Conservation (phyloP, 2,329 filamentous ascomycete species). For the Arthrobotrys sinensis region DNA sequence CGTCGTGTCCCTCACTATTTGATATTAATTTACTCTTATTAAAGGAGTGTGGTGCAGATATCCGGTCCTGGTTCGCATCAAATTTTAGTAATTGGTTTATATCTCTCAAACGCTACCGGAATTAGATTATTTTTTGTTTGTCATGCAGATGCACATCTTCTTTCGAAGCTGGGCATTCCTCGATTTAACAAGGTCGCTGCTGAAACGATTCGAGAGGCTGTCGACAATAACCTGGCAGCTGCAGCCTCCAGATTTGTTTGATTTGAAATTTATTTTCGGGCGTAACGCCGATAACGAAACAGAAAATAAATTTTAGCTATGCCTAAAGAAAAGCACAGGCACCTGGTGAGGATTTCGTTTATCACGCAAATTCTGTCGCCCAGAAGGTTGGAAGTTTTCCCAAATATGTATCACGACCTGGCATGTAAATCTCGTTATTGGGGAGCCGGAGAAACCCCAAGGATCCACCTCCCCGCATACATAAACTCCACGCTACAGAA, state of each 20-base stretch:
- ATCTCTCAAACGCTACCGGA: constrained; percentile 27
- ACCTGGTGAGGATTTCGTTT: not conserved
- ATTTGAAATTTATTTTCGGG: no score
- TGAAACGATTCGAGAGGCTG: not conserved
- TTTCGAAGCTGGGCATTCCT: not conserved
- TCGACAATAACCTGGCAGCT: not conserved
- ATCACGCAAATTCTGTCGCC: not conserved
- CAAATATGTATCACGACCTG: not conserved
- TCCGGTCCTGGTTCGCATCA: not conserved
- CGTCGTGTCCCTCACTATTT: constrained; percentile 28
- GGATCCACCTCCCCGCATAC: constrained; percentile 2
- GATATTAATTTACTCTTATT: constrained; percentile 19
- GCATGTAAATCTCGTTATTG: constrained; percentile 4
- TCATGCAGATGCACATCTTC: not conserved
- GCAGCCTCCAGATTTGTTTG: no score
- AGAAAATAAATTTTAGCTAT: not conserved
- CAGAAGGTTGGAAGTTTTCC: not conserved
- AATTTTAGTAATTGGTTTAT: constrained; percentile 24
- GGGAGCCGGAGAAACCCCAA: not conserved
- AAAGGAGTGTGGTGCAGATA: constrained; percentile 5
- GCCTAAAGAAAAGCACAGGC: not conserved
- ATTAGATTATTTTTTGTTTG: constrained; percentile 6
- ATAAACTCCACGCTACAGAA: not conserved
- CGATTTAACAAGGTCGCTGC: not conserved
- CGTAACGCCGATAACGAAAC: no score